These are phyloP conservation scores for Bipolaris sorokiniana DNA, from an alignment of 2,329 filamentous ascomycete species.

Conservation along the genomic window DNA sequence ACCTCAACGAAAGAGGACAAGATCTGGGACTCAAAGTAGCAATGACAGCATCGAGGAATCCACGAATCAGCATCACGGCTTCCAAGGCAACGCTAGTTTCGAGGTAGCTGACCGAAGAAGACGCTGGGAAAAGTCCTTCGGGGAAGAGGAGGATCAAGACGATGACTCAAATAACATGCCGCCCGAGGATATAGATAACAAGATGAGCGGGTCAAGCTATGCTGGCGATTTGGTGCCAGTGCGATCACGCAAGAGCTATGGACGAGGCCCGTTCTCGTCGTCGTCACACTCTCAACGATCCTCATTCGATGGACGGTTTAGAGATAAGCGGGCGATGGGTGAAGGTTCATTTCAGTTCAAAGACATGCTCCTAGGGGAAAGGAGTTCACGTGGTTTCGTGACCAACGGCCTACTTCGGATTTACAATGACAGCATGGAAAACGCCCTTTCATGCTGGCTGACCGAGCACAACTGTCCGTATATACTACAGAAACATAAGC, in stretches of 20 bases:
- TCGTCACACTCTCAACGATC: neutral
- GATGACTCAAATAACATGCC: neutral
- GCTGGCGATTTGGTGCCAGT: neutral
- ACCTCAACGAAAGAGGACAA: slow-evolving; percentile 1
- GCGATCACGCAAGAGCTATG: neutral
- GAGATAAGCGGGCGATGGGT: neutral
- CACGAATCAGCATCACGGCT: slow-evolving; percentile 7
- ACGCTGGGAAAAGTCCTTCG: neutral
- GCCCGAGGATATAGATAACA: neutral
- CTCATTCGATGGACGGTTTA: neutral
- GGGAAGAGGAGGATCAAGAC: neutral
- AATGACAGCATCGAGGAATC: neutral
- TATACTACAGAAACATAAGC: slow-evolving; percentile 28
- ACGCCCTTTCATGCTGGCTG: slow-evolving; percentile 61
- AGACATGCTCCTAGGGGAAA: slow-evolving; percentile 39
- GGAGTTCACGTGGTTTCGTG: slow-evolving; percentile 31
- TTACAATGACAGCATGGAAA: slow-evolving; percentile 62
- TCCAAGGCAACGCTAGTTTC: neutral
- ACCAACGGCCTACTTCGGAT: slow-evolving; percentile 55
- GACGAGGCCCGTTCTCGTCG: neutral
- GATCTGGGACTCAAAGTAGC: slow-evolving; percentile 16
- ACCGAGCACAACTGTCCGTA: slow-evolving; percentile 61
- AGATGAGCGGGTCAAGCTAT: neutral
- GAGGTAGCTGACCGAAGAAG: neutral
- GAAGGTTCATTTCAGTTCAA: slow-evolving; percentile 29